phyloP scores from a whole-genome alignment of 352 stramenopile species.

The Globisporangium alternatum region DNA sequence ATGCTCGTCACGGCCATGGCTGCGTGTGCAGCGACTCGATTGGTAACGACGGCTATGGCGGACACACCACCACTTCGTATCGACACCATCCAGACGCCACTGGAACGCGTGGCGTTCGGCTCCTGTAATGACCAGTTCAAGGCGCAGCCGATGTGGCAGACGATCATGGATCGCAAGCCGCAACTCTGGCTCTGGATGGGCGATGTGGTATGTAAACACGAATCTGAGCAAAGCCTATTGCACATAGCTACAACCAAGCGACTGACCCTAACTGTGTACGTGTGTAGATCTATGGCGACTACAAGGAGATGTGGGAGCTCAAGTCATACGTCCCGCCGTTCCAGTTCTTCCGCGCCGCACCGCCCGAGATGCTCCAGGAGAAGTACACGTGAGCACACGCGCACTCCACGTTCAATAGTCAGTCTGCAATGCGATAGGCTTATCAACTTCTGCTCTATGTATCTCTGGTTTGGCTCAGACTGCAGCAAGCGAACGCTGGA shows the following conservation, averaged over 20 bases:
- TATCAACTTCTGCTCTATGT: too few species aligned
- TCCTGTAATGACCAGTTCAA: conserved; percentile 86
- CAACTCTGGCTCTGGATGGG: conserved; percentile 86
- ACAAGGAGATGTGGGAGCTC: conserved; percentile 48
- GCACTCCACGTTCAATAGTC: neutral
- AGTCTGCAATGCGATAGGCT: neutral
- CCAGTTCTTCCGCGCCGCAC: conserved; percentile 57
- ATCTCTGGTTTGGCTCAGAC: conserved; percentile 24
- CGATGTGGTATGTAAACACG: conserved; percentile 50
- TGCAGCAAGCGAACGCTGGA: conserved; percentile 48
- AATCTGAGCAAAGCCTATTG: neutral
- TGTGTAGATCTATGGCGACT: conserved; percentile 69
- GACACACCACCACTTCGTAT: neutral
- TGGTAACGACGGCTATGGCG: neutral
- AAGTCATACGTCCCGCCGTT: conserved; percentile 32
- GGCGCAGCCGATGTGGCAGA: conserved; percentile 64
- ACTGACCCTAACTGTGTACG: neutral
- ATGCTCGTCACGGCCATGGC: neutral
- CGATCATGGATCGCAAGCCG: conserved; percentile 48
- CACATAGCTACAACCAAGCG: neutral
- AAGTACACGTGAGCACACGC: conserved; percentile 47
- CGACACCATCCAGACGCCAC: conserved; percentile 28
- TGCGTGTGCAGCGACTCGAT: neutral
- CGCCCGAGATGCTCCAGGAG: conserved; percentile 39
- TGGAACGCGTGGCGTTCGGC: conserved; percentile 65